These are phyloP conservation scores for Panaeolus cyanescens DNA, from an alignment of 768 basidiomycete genomes.

Conservation along the genomic window DNA sequence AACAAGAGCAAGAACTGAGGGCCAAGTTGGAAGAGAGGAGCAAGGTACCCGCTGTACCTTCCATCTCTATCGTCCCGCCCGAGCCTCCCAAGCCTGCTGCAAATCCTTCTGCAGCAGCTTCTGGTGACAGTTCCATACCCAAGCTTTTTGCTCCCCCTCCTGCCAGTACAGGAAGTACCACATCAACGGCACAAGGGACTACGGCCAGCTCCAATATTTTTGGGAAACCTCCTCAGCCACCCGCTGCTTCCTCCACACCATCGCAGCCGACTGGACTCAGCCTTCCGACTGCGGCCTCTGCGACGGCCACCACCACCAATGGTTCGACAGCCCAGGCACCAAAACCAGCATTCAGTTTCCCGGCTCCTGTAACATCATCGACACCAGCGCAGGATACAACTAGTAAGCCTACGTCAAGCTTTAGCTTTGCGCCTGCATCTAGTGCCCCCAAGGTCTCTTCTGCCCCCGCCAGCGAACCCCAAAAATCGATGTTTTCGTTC, in stretches of 20 bases:
- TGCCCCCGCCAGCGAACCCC: neutral
- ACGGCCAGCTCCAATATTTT: neutral
- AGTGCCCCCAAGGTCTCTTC: neutral
- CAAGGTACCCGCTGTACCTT: slow-evolving; percentile 21
- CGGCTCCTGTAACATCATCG: neutral
- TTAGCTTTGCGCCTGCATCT: neutral
- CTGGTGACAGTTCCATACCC: slow-evolving; percentile 6
- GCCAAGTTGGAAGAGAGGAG: slow-evolving; percentile 34
- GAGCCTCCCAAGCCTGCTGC: slow-evolving; percentile 12
- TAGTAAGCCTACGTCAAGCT: neutral
- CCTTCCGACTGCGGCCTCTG: slow-evolving; percentile 4
- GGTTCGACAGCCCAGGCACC: neutral
- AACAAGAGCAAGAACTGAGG: slow-evolving; percentile 26
- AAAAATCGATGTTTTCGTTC: slow-evolving; percentile 8
- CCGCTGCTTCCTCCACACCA: neutral
- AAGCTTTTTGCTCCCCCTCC: slow-evolving; percentile 16
- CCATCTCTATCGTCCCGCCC: slow-evolving; percentile 10
- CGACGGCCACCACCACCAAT: slow-evolving; percentile 3
- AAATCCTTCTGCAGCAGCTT: slow-evolving; percentile 9
- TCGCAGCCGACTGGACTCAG: slow-evolving; percentile 1
- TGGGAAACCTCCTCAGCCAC: neutral
- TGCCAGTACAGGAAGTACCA: slow-evolving; percentile 5
- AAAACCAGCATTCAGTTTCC: neutral
- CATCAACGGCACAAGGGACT: neutral
- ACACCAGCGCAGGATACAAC: neutral